Conservation (phyloP, 176 grass and related monocot genomes). For the Eleusine coracana region DNA sequence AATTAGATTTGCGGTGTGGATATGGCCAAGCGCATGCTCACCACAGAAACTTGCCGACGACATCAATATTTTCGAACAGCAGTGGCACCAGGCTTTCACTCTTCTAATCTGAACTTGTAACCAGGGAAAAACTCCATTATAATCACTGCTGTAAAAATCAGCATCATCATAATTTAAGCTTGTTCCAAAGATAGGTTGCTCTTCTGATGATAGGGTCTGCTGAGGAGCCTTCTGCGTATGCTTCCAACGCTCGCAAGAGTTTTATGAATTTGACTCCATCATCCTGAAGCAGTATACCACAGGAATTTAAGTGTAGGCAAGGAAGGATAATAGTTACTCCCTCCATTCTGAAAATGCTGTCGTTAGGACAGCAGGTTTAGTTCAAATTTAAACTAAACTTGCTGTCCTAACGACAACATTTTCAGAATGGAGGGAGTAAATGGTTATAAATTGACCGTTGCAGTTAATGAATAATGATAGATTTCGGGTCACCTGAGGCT, state of each 20-base stretch:
- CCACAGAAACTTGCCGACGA: neutral
- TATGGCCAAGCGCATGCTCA: neutral
- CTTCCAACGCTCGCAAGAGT: constrained; percentile 81
- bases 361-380: too few species aligned
- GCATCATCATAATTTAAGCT: constrained; percentile 49
- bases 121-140: constrained; percentile 2
- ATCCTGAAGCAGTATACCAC: constrained; percentile 55
- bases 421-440: neutral
- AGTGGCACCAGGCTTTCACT: constrained; percentile 18
- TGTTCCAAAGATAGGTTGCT: constrained; percentile 77
- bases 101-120: constrained; percentile 24
- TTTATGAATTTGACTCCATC: constrained; percentile 81
- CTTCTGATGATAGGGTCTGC: constrained; percentile 77
- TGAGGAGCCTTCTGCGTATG: constrained; percentile 91
- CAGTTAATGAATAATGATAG: neutral
- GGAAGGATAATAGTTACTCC: neutral
- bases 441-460: neutral
- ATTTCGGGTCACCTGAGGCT: constrained; percentile 57
- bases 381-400: too few species aligned
- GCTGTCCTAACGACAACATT: too few species aligned
- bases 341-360: too few species aligned
- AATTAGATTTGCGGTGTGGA: neutral
- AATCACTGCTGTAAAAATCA: constrained; percentile 2
- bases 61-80: neutral
- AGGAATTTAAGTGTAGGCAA: constrained; percentile 14